A percentile compares a stretch with the other conserved stretches of the same genome.
Evolutionary conservation across 2,329 filamentous ascomycete genomes (phyloP).

Genomic region (Clonostachys byssicola): DNA sequence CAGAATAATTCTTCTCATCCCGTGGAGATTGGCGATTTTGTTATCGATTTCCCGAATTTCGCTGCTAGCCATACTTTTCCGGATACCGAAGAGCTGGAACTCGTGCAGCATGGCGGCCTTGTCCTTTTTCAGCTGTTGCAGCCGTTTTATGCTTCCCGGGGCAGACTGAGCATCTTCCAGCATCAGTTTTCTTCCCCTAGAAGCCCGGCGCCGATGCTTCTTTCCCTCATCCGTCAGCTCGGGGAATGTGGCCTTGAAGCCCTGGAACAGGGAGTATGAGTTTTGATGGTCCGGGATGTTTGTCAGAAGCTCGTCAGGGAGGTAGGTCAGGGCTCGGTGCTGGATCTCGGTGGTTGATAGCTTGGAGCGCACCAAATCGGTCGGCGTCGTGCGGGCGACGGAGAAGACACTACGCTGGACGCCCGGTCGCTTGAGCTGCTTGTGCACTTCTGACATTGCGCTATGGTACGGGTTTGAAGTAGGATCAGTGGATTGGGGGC

Average conservation of each 20-base stretch:
- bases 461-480: constrained; percentile 70
- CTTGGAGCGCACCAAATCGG: constrained; percentile 86
- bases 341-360: constrained; percentile 91
- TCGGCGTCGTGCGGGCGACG: constrained; percentile 86
- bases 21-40: constrained; percentile 89
- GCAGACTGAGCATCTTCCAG: constrained; percentile 58
- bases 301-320: constrained; percentile 83
- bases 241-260: constrained; percentile 87
- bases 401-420: constrained; percentile 89
- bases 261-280: constrained; percentile 90
- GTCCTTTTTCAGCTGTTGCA: constrained; percentile 75
- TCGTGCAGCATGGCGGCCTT: constrained; percentile 76
- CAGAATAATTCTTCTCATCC: constrained; percentile 88
- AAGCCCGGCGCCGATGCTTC: constrained; percentile 66
- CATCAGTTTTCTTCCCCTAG: constrained; percentile 73
- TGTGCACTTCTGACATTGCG: constrained; percentile 85
- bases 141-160: constrained; percentile 46
- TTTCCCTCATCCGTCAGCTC: constrained; percentile 65
- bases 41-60: constrained; percentile 96
- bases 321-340: constrained; percentile 81
- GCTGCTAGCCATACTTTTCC: constrained; percentile 96
- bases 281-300: constrained; percentile 87
- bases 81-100: constrained; percentile 83
- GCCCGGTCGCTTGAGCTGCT: constrained; percentile 77
- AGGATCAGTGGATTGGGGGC: constrained; percentile 48